Conservation (phyloP, 176 grass and related monocot genomes). For the Paspalum notatum region DNA sequence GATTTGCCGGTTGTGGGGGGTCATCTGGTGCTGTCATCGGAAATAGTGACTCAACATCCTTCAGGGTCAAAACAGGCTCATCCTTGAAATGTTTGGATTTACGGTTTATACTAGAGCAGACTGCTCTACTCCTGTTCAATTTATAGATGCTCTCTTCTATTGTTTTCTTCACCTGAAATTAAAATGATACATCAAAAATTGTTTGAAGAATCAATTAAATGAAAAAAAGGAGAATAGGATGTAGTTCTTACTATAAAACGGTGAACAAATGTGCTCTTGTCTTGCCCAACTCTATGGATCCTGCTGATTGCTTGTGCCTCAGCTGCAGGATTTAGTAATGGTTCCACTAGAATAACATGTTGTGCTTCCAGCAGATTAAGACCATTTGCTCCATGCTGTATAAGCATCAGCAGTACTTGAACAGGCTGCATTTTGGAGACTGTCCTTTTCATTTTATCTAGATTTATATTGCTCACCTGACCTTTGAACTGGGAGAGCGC, state of each 20-base stretch:
- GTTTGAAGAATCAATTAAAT: neutral
- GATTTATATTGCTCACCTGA: slow-evolving; percentile 37
- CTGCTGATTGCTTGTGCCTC: slow-evolving; percentile 95
- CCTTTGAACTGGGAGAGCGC: slow-evolving; percentile 92
- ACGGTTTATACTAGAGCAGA: slow-evolving; percentile 61
- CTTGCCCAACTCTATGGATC: slow-evolving; percentile 93
- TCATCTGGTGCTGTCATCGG: slow-evolving; percentile 56
- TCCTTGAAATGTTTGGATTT: slow-evolving; percentile 82
- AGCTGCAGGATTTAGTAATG: slow-evolving; percentile 82
- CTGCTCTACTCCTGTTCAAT: slow-evolving; percentile 67
- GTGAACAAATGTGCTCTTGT: slow-evolving; percentile 90
- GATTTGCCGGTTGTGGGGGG: slow-evolving; percentile 36
- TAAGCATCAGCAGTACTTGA: slow-evolving; percentile 93
- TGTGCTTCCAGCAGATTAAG: slow-evolving; percentile 99
- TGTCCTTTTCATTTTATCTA: slow-evolving; percentile 41
- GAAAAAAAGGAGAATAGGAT: neutral
- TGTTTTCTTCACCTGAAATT: slow-evolving; percentile 74
- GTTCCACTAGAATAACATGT: slow-evolving; percentile 87
- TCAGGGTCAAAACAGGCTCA: slow-evolving; percentile 72
- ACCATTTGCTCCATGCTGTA: slow-evolving; percentile 89
- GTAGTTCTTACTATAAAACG: slow-evolving; percentile 70
- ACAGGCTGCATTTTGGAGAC: slow-evolving; percentile 37
- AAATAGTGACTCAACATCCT: slow-evolving; percentile 81
- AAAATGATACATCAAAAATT: neutral
- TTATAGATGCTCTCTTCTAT: slow-evolving; percentile 96